phyloP scores from a whole-genome alignment of 1,139 yeast genomes.

The Geotrichum carabidarum region DNA sequence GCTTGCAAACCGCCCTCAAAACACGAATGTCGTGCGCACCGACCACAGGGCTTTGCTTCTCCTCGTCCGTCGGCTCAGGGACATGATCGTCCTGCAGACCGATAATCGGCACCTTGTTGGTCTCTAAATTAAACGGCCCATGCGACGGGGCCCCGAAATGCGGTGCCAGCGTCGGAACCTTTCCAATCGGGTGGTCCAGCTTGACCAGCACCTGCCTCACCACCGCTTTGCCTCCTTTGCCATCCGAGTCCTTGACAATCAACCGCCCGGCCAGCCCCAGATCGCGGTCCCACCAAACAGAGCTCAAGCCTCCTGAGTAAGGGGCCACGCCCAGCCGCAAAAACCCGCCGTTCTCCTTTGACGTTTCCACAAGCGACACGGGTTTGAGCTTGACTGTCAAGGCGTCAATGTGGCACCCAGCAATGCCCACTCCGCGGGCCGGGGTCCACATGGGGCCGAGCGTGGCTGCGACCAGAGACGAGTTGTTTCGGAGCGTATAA shows the following conservation, averaged over 20 bases:
- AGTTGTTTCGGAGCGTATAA: slow-evolving; percentile 69
- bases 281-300: slow-evolving; percentile 82
- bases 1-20: slow-evolving; percentile 60
- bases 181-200: slow-evolving; percentile 68
- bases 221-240: slow-evolving; percentile 37
- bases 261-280: slow-evolving; percentile 84
- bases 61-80: slow-evolving; percentile 41
- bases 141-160: slow-evolving; percentile 73
- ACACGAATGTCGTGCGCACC: slow-evolving; percentile 67
- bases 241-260: slow-evolving; percentile 40
- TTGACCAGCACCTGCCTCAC: slow-evolving; percentile 61
- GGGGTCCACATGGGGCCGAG: slow-evolving; percentile 60
- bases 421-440: slow-evolving; percentile 74
- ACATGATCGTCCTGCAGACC: slow-evolving; percentile 40
- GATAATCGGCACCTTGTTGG: slow-evolving; percentile 78
- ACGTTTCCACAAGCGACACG: slow-evolving; percentile 58
- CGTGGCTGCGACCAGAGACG: slow-evolving; percentile 75
- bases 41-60: slow-evolving; percentile 47
- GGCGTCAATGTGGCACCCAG: slow-evolving; percentile 90
- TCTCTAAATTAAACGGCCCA: slow-evolving; percentile 74
- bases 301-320: slow-evolving; percentile 73
- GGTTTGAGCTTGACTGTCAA: slow-evolving; percentile 69
- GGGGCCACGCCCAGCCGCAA: slow-evolving; percentile 83
- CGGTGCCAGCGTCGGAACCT: slow-evolving; percentile 88
- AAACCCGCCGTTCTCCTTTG: slow-evolving; percentile 48